Conservation (phyloP, 1,284 basidiomycete species). For the Tilletiopsis washingtonensis region DNA sequence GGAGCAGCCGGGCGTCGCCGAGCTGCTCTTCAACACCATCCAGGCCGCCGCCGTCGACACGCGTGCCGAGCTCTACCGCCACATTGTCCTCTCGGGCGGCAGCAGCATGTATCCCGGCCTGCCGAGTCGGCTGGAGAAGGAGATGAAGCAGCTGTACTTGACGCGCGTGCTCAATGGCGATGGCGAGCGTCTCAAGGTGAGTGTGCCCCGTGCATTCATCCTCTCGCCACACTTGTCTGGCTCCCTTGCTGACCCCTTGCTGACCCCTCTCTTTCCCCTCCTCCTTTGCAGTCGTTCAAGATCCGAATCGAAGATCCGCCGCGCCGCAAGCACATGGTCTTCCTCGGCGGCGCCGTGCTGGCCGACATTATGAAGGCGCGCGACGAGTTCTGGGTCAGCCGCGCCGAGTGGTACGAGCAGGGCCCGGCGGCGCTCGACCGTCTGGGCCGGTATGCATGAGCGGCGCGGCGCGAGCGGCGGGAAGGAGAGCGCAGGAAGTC, state of each 20-base stretch:
- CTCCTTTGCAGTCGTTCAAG: conserved; percentile 91
- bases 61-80: conserved; percentile 88
- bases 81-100: conserved; percentile 93
- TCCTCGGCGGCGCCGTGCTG: conserved; percentile 72
- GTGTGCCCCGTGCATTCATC: conserved; percentile 48
- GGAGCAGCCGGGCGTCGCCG: conserved; percentile 93
- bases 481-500: too few relatives aligned
- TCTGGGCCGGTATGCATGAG: conserved; percentile 37
- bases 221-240: not conserved
- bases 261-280: too few relatives aligned
- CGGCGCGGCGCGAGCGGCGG: too few relatives aligned
- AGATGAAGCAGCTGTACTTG: conserved; percentile 98
- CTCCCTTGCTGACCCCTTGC: not conserved
- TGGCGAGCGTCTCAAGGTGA: conserved; percentile 71
- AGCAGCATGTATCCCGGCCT: conserved; percentile 94
- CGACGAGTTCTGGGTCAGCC: conserved; percentile 69
- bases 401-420: conserved; percentile 46
- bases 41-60: conserved; percentile 85
- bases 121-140: conserved; percentile 92
- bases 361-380: conserved; percentile 97
- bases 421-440: conserved; percentile 39
- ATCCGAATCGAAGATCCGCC: conserved; percentile 97
- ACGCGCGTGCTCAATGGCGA: conserved; percentile 80
- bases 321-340: conserved; percentile 96
- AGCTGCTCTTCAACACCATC: conserved; percentile 94